Evolutionary conservation across 2,329 filamentous ascomycete genomes (phyloP).

Genomic region (Diaporthe sp.): DNA sequence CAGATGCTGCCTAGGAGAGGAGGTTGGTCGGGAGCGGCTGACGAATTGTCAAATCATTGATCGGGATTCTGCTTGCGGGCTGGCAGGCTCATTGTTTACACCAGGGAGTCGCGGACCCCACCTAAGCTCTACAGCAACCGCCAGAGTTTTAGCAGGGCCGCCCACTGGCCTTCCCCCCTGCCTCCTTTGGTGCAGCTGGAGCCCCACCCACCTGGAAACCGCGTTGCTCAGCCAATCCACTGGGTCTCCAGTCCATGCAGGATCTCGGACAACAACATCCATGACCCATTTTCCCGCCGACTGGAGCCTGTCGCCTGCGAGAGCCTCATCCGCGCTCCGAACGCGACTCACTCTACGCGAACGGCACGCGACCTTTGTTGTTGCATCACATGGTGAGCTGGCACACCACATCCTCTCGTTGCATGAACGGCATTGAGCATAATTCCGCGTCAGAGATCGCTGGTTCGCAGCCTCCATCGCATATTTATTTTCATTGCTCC

Average conservation of each 20-base stretch:
- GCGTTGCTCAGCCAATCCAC: slow-evolving; percentile 40
- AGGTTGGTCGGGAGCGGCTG: slow-evolving; percentile 9
- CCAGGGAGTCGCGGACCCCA: slow-evolving; percentile 34
- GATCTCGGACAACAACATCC: slow-evolving; percentile 34
- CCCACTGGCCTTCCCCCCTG: not conserved
- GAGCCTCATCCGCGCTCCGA: slow-evolving; percentile 22
- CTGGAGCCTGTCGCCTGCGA: slow-evolving; percentile 10
- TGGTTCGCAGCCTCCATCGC: slow-evolving; percentile 27
- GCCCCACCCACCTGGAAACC: slow-evolving; percentile 32
- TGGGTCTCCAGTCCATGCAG: slow-evolving; percentile 9
- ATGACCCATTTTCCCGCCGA: slow-evolving; percentile 31
- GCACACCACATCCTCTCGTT: slow-evolving; percentile 11
- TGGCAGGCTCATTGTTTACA: slow-evolving; percentile 40
- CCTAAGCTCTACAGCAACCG: slow-evolving; percentile 38
- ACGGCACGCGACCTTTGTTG: slow-evolving; percentile 35
- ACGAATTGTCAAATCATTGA: slow-evolving; percentile 26
- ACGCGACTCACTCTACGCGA: slow-evolving; percentile 41
- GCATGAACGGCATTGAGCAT: slow-evolving; percentile 17
- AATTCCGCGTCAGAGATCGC: not conserved
- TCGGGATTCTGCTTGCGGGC: slow-evolving; percentile 24
- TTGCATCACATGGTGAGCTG: slow-evolving; percentile 10
- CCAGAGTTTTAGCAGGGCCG: slow-evolving; percentile 33
- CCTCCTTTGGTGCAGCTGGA: not conserved
- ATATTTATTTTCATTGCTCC: not conserved
- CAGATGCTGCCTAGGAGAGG: slow-evolving; percentile 13